Evolutionary conservation across 2,329 filamentous ascomycete genomes (phyloP), one percentile per base, ranked within the genome.

Genomic region (Diaporthe sp.): DNA sequence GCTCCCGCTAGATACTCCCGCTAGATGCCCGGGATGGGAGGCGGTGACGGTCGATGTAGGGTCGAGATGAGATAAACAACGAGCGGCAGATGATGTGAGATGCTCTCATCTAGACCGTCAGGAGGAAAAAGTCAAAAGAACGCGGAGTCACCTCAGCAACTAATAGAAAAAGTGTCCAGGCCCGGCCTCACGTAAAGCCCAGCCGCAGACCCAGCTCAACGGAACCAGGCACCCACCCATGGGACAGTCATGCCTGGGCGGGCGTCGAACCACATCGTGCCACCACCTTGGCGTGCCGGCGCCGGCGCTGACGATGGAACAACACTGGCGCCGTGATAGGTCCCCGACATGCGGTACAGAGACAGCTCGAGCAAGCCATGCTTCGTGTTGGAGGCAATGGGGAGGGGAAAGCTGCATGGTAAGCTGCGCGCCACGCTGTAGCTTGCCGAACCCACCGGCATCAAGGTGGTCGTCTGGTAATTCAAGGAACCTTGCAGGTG

Each of bases 371-470:
- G 47, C 47, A 65, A 63, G 58, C 71, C 57, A 65, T 37, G 58
- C 58, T 73, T 71, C 58, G 71, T 73, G 71, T 73, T 55, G 58
- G 58, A 42, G 58, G 65, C 39, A 7, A 20, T 39, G 44, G 34
- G 12, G 42, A 51, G 71, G 71, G 57, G n/a, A 9, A 44, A 73
- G 71, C 47, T 70, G 65, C 65, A 70, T 55, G 65, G 65, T 70
- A 55, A 70, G 65, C 65, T 65, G 71, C 71, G 71, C 44, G 37
- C 71, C 71, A 73, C 58, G 58, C 58, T 73, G 71, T 73, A 65
- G 71, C 58, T 47, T 44, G 57, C 71, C 71, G 71, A 51, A 72
- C 71, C 22, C 44, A 53, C 53, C 34, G 17, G 42, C 58, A 55
- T 44, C 53, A n/a, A 51, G 51, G 58, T n/a, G 47, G 58, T 57